Evolutionary conservation across 805 yeast species (phyloP).

Genomic region (Wickerhamomyces bovis): DNA sequence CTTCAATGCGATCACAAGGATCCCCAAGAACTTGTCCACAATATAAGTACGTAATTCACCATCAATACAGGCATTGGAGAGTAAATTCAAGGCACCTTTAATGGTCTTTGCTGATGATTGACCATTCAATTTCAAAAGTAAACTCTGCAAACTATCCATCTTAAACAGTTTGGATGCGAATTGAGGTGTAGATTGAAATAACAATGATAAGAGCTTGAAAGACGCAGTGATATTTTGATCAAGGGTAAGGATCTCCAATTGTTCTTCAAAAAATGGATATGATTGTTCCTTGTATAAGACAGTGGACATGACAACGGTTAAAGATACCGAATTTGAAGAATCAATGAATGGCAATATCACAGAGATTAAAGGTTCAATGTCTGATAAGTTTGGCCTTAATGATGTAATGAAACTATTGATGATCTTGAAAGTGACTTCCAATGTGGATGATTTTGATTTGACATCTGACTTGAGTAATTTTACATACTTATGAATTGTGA

Average conservation of each 20-base stretch:
- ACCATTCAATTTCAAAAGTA: conserved; percentile 15
- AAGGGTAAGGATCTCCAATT: conserved; percentile 17
- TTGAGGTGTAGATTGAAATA: conserved; percentile 11
- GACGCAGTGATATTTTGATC: conserved; percentile 21
- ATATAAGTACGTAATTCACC: conserved; percentile 44
- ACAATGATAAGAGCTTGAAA: conserved; percentile 13
- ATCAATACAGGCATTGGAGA: conserved; percentile 45
- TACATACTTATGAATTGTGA: conserved; percentile 8
- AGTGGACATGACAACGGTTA: conserved; percentile 12
- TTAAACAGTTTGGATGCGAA: conserved; percentile 19
- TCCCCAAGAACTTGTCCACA: conserved; percentile 35
- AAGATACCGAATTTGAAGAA: conserved; percentile 3
- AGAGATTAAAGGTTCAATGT: conserved; percentile 10
- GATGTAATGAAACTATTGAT: conserved; percentile 24
- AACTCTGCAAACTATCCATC: conserved; percentile 22
- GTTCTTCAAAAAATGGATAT: conserved; percentile 12
- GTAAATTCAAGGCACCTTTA: conserved; percentile 26
- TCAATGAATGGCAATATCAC: conserved; percentile 10
- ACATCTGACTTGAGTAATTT: conserved; percentile 2
- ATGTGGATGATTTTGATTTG: conserved; percentile 1
- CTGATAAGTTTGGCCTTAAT: conserved; percentile 17
- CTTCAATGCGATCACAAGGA: conserved; percentile 34
- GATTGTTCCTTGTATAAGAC: conserved; percentile 6
- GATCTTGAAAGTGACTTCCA: conserved; percentile 4
- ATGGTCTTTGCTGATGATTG: conserved; percentile 11